These are phyloP conservation scores for Triticum turgidum DNA, from an alignment of 176 grass and related monocot species.

Conservation along the genomic window DNA sequence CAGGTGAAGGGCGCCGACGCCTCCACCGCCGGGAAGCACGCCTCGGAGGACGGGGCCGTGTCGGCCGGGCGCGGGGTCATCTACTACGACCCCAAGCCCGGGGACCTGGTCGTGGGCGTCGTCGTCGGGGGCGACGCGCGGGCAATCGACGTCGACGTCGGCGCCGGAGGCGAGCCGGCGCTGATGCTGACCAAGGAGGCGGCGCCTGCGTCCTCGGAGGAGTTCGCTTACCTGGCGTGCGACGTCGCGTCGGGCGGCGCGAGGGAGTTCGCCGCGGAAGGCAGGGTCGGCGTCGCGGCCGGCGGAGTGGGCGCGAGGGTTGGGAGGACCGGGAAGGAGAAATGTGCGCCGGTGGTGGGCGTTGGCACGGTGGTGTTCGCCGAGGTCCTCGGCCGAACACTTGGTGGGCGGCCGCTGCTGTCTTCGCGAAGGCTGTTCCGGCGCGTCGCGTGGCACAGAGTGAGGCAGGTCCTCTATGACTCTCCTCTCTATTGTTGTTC, in stretches of 20 bases:
- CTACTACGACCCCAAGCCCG: slow-evolving; percentile 67
- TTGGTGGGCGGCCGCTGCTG: slow-evolving; percentile 73
- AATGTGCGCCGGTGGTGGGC: slow-evolving; percentile 35
- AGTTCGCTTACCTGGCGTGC: slow-evolving; percentile 49
- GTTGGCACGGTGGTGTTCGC: slow-evolving; percentile 65
- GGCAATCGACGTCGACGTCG: slow-evolving; percentile 62
- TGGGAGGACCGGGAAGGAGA: slow-evolving; percentile 34
- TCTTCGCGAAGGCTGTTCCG: slow-evolving; percentile 78
- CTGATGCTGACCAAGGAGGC: slow-evolving; percentile 81
- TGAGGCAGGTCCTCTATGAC: slow-evolving; percentile 89
- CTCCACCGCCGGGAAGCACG: neutral
- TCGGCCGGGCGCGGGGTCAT: slow-evolving; percentile 19
- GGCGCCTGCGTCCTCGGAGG: slow-evolving; percentile 50
- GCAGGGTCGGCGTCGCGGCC: slow-evolving; percentile 61
- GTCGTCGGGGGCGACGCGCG: slow-evolving; percentile 61
- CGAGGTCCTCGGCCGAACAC: slow-evolving; percentile 80
- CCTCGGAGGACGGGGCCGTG: neutral
- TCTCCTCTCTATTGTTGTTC: slow-evolving; percentile 29
- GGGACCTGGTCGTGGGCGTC: slow-evolving; percentile 74
- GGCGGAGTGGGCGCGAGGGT: neutral
- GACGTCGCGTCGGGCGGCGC: slow-evolving; percentile 39
- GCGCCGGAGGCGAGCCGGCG: slow-evolving; percentile 47
- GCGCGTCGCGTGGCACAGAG: slow-evolving; percentile 77
- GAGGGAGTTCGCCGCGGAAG: slow-evolving; percentile 33
- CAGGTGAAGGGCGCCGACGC: slow-evolving; percentile 33